Base-by-base conservation (phyloP, 202 grass and related monocot genomes). In the Setaria italica region DNA sequence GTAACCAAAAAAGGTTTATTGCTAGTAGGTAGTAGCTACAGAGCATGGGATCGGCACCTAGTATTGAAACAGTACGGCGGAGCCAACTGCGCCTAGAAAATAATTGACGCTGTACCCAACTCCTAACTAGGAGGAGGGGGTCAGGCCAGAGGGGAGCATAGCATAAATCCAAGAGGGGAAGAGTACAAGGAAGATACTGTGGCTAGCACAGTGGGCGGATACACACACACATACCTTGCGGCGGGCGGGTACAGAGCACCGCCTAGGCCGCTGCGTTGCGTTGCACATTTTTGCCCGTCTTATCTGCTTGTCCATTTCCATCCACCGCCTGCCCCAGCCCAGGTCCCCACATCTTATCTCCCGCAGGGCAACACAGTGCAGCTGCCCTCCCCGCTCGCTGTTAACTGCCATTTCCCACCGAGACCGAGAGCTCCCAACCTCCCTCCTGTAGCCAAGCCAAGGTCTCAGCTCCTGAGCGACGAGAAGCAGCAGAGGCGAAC, bases 221-320 rank as follows among this genome's bases (percentile, higher is more conserved):
- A 30, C 72, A 72, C 37, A 57, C 74, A 55, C 41, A 77, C 71
- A 67, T 55, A 80, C 71, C 46, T 46, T 71, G 37, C 39, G 66
- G 71, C 37, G 83, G 48, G 64, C 72, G 63, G 72, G 78, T 86
- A 67, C 72, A 72, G 85, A 76, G 84, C 72, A 80, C 80, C 47
- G 67, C 37, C 68, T n/a, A 11, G 34, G 54, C 46, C 60, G 62
- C 62, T 20, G 55, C 30, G 7, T 60, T 67, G 81, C 42, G 55
- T 79, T 57, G 70, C 89, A 39, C 65, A 79, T 87, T 81, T 83
- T 81, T 83, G 85, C 60, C 15, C 69, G 33, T 47, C 89, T 83
- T 81, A 88, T 91, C 89, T 68, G 74, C 79, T 72, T 74, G 88
- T 86, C 79, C 73, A 74, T 83, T 79, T 86, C 83, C 64, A 45